Base-by-base conservation (phyloP, 352 stramenopile genomes). In the Hyaloperonospora arabidopsidis region DNA sequence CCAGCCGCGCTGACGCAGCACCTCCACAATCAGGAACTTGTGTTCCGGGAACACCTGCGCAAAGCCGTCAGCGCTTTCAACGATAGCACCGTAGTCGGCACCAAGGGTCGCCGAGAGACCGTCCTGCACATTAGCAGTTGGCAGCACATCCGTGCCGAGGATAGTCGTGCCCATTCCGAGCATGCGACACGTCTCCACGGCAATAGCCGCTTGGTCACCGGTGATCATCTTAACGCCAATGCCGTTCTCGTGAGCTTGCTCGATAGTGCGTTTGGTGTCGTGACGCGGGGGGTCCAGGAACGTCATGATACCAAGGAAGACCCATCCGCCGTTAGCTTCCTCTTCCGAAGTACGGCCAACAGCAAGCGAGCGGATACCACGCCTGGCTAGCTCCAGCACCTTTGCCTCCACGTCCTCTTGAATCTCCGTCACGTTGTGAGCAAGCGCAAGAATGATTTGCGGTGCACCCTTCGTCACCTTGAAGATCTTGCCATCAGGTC, bases 181-280 rank as follows among this genome's bases (percentile, higher is more conserved):
- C 64, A 87, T 74, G 21, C 81, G 85, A 54, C 86, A 94, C 4
- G 93, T 98, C 64, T 98, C 90, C 17, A 93, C 79, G 7, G 93
- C 95, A 65, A 98, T 97, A 21, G 89, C 78, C 13, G 82, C 70
- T 49, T 98, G 93, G 66, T 98, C 96, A 41, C 96, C 96, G 0
- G 96, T 98, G 57, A 98, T 89, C 86, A 98, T 97, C 66, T 98
- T 98, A 12, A 98, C 89, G n/a, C 64, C 75, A 52, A 98, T 91
- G 46, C 96, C 95, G 41, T 90, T 84, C 51, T 90, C 62, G 49
- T 96, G 76, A 21, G 95, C 84, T 11, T 82, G 79, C 53, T 94
- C 76, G 57, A 98, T 97, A 18, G 95, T 98, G 29, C 78, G 76
- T 49, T 91, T 89, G 23, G 94, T 98, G 70, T 98, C 95, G 57